Conservation (phyloP, 1,139 yeast genomes). For the Blastobotrys proliferans region DNA sequence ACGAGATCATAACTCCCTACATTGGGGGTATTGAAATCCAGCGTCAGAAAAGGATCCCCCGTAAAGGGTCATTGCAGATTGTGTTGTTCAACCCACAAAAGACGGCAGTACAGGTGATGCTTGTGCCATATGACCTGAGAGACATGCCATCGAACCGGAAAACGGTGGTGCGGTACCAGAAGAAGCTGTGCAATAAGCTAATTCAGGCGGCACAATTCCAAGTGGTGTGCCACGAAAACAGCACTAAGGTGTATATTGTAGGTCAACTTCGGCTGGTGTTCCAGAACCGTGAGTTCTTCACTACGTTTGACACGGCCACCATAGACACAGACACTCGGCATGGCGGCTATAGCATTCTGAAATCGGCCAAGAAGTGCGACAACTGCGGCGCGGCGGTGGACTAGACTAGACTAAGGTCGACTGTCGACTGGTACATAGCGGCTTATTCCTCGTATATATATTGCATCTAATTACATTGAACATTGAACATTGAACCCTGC, state of each 20-base stretch:
- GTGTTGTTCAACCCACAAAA: conserved; percentile 40
- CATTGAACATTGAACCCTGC: no score
- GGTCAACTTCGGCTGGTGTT: conserved; percentile 39
- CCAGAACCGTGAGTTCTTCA: conserved; percentile 31
- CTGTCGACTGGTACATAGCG: no score
- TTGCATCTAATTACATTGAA: no score
- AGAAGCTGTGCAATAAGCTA: conserved; percentile 22
- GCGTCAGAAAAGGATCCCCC: conserved; percentile 38
- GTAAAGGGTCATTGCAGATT: conserved; percentile 40
- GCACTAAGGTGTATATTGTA: conserved; percentile 35
- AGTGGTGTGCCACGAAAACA: conserved; percentile 30
- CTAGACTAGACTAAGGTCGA: no score
- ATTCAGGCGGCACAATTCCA: conserved; percentile 35
- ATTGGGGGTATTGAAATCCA: conserved; percentile 38
- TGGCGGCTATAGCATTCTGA: not conserved
- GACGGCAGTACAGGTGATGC: conserved; percentile 37
- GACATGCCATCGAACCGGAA: conserved; percentile 31
- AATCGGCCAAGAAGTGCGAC: not conserved
- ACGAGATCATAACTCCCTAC: conserved; percentile 29
- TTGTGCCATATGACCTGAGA: conserved; percentile 39
- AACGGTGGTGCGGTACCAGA: conserved; percentile 34
- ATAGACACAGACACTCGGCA: no score
- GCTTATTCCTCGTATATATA: no score
- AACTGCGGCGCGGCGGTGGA: no score
- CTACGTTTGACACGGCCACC: no score